Percentiles rank a stretch among this genome's conserved stretches.
phyloP scores from a whole-genome alignment of 345 rosid species.

The Noccaea bulbosa region DNA sequence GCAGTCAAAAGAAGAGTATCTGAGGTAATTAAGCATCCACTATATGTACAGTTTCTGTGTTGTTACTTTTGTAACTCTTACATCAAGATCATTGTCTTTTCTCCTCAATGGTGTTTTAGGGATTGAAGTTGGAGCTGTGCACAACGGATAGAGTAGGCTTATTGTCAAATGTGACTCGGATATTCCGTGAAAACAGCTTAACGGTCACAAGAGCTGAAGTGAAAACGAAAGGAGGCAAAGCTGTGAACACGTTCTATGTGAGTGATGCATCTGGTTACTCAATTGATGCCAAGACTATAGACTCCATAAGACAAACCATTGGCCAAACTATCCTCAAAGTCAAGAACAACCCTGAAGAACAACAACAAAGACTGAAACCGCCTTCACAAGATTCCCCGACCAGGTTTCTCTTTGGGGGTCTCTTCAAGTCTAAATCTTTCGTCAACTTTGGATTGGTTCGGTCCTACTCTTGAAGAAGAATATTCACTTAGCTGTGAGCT shows the following conservation, averaged over 20 bases:
- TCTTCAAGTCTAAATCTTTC: conserved; percentile 87
- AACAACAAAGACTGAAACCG: conserved; percentile 53
- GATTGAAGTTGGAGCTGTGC: conserved; percentile 91
- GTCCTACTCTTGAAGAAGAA: conserved; percentile 65
- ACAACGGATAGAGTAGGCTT: conserved; percentile 83
- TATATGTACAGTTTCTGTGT: neutral
- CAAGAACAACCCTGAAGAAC: conserved; percentile 61
- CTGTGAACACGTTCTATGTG: conserved; percentile 83
- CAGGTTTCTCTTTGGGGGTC: conserved; percentile 82
- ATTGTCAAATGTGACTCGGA: conserved; percentile 81
- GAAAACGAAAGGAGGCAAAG: conserved; percentile 81
- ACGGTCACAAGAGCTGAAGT: conserved; percentile 91
- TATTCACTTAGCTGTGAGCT: conserved; percentile 25
- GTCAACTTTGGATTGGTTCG: conserved; percentile 89
- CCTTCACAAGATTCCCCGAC: conserved; percentile 69
- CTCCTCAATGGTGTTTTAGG: conserved; percentile 52
- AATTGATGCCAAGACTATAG: conserved; percentile 74
- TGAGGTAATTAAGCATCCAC: conserved; percentile 52
- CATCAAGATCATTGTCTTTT: conserved; percentile 6
- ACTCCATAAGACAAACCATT: conserved; percentile 68
- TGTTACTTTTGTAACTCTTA: conserved; percentile 3
- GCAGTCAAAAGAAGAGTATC: conserved; percentile 94
- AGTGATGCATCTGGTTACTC: conserved; percentile 78
- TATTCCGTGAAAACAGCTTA: conserved; percentile 89
- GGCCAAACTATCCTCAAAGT: conserved; percentile 91